These are phyloP conservation scores for Omphalotus guepiniiformis DNA, from an alignment of 768 basidiomycete genomes.

Conservation along the genomic window DNA sequence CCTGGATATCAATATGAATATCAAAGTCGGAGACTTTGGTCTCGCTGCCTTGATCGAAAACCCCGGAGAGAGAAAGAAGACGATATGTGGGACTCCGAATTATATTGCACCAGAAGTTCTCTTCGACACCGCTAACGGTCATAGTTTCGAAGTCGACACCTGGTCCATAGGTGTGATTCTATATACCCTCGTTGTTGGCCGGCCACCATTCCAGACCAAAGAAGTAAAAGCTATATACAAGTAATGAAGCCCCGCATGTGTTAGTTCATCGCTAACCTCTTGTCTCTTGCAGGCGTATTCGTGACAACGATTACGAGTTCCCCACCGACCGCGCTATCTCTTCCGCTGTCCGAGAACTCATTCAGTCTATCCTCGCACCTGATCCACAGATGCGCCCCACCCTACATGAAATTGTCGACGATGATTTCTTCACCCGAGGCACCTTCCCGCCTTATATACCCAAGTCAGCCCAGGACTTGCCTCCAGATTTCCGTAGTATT, in stretches of 20 bases:
- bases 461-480: conserved; percentile 64
- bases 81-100: conserved; percentile 97
- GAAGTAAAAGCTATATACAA: conserved; percentile 97
- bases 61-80: conserved; percentile 97
- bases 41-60: conserved; percentile 95
- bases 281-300: conserved; percentile 65
- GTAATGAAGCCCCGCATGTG: conserved; percentile 38
- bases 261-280: neutral
- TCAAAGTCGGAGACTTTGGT: conserved; percentile 97
- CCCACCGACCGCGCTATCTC: conserved; percentile 75
- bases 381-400: conserved; percentile 81
- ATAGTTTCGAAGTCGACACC: conserved; percentile 97
- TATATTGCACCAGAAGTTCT: conserved; percentile 98
- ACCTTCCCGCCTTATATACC: conserved; percentile 81
- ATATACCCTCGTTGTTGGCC: conserved; percentile 90
- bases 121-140: conserved; percentile 92
- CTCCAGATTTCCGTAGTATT: conserved; percentile 75
- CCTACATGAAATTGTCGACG: conserved; percentile 78
- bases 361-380: conserved; percentile 80
- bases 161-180: conserved; percentile 98
- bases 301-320: conserved; percentile 91
- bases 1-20: conserved; percentile 86
- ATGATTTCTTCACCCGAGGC: conserved; percentile 80
- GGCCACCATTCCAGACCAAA: conserved; percentile 98
- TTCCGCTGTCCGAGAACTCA: conserved; percentile 65